These are phyloP conservation scores for Alloteropsis angusta DNA, from an alignment of 202 grass and related monocot species.

Conservation along the genomic window DNA sequence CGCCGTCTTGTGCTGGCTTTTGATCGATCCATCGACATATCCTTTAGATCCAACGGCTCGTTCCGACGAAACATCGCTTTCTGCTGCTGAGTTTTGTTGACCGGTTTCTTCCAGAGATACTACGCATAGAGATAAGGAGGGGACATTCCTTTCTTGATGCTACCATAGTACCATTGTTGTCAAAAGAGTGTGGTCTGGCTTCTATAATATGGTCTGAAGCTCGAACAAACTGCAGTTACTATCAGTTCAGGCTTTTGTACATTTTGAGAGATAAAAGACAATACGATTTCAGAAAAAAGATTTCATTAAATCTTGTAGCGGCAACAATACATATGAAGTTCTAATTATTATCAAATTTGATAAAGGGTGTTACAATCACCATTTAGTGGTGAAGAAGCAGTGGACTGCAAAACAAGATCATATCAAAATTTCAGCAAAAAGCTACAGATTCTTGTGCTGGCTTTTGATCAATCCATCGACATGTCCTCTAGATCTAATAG, in stretches of 20 bases:
- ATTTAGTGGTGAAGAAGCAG: neutral
- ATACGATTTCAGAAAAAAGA: neutral
- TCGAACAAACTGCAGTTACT: neutral
- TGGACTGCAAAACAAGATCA: neutral
- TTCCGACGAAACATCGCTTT: constrained; percentile 12
- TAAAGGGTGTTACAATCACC: neutral
- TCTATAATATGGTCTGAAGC: neutral
- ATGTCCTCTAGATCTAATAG: no score
- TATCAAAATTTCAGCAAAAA: neutral
- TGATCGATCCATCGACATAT: neutral
- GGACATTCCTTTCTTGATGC: neutral
- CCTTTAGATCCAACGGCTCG: neutral
- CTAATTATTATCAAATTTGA: neutral
- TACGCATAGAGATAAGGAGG: neutral
- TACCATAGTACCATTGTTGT: neutral
- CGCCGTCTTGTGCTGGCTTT: neutral
- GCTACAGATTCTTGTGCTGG: neutral
- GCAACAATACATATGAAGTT: neutral
- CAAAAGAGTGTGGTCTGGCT: neutral
- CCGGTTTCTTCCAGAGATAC: neutral
- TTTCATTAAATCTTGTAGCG: neutral
- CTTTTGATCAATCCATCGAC: no score
- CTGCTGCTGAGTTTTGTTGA: constrained; percentile 23
- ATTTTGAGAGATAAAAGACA: neutral
- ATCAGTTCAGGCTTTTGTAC: neutral